Base-by-base conservation (phyloP, 495 filamentous ascomycete species). In the Lentithecium fluviatile region DNA sequence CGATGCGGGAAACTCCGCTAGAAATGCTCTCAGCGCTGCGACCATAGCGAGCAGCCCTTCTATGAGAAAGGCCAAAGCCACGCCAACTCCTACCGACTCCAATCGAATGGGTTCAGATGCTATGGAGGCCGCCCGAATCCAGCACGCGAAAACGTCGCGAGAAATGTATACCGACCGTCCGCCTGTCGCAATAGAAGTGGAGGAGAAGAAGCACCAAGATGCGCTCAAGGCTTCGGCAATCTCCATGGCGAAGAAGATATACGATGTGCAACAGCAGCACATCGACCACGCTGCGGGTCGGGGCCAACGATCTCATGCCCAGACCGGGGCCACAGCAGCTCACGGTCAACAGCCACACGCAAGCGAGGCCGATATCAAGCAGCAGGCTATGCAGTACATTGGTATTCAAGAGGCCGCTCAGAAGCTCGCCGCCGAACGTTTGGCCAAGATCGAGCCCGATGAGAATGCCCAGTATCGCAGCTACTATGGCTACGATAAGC, bases 231-330 rank as follows among this genome's bases (percentile, higher is more conserved):
- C 90, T 19, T 90, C 91, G 17, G 88, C 91, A 3, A 73, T 95
- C 0, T 88, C 86, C 3, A 95, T 96, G 90, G 90, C 91, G 23
- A 89, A 84, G 71, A 80, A 87, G 58, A 90, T 95, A 87, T 95
- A 90, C 72, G 81, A 74, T 13, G 70, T 82, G 48, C 83, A 88
- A 68, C 84, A 82, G 73, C 81, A 78, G 38, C 74, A 80, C 38
- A 78, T 80, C 26, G 78, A 84, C 34, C 74, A 77, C 46, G 69
- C 78, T 25, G 43, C 52, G 32, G 52, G 56, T 17, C 40, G 38
- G 20, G 17, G 47, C 4, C 55, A 65, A 50, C 37, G 20, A 32
- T 63, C 62, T 5, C 49, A 80, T 62, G 61, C 64, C 66, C 52
- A 64, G 38, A 66, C 69, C 45, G 78, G 74, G 6, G 78, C 79